These are phyloP conservation scores for Pichia sporocuriosa DNA, from an alignment of 805 yeast genomes.

Conservation along the genomic window DNA sequence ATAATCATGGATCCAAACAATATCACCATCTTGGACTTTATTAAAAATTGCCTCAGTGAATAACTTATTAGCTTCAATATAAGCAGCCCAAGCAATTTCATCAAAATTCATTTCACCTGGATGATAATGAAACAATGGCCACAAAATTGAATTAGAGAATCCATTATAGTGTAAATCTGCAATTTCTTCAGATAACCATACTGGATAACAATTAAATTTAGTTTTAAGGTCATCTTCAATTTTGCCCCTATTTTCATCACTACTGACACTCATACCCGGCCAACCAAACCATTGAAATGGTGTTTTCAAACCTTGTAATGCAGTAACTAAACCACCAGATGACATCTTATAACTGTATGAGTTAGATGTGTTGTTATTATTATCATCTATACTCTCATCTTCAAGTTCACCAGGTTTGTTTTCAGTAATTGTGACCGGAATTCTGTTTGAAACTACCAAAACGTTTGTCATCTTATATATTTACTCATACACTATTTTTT, in stretches of 20 bases:
- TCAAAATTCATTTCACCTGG: constrained; percentile 99
- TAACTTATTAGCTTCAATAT: constrained; percentile 80
- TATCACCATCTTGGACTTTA: constrained; percentile 71
- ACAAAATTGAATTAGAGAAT: constrained; percentile 84
- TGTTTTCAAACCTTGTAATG: constrained; percentile 84
- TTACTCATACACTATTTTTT: background rate
- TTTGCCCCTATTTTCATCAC: constrained; percentile 50
- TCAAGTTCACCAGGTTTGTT: constrained; percentile 27
- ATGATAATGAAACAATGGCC: constrained; percentile 98
- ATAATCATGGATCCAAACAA: constrained; percentile 97
- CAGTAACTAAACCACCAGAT: constrained; percentile 95
- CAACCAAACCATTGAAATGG: constrained; percentile 97
- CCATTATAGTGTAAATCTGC: constrained; percentile 98
- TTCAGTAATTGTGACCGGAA: constrained; percentile 83
- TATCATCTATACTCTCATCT: constrained; percentile 1
- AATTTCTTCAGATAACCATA: constrained; percentile 77
- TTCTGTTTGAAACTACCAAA: constrained; percentile 85
- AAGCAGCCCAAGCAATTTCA: constrained; percentile 97
- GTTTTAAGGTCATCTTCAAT: constrained; percentile 66
- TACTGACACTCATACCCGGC: constrained; percentile 91
- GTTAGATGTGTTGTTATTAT: constrained; percentile 31
- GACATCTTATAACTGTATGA: constrained; percentile 90
- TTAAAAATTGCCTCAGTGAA: constrained; percentile 72
- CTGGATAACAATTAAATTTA: constrained; percentile 85
- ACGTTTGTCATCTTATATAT: constrained; percentile 40